Conservation (phyloP, 768 basidiomycete species). For the Tulasnella sp. region DNA sequence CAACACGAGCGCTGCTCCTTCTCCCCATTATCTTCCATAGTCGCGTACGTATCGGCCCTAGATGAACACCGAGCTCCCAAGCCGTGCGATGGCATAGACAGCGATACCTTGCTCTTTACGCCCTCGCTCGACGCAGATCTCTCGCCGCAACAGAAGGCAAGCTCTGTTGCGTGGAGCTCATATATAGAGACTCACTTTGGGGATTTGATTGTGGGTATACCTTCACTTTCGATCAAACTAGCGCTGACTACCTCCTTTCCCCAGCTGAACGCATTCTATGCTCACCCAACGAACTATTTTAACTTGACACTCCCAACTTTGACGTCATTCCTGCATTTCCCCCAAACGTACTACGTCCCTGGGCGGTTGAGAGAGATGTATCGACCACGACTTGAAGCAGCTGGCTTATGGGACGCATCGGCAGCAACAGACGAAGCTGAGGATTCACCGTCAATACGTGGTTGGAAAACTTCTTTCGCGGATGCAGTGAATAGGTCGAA, state of each 20-base stretch:
- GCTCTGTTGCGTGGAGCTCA: constrained; percentile 50
- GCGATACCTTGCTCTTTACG: constrained; percentile 25
- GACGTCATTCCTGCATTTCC: constrained; percentile 47
- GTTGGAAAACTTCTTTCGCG: constrained; percentile 24
- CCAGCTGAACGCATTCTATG: constrained; percentile 56
- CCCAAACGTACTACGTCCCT: constrained; percentile 67
- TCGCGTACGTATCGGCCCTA: constrained; percentile 52
- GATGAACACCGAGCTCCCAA: constrained; percentile 18
- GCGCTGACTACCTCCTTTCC: background rate
- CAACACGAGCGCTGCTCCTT: constrained; percentile 44
- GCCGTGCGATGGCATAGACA: constrained; percentile 19
- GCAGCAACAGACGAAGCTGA: constrained; percentile 37
- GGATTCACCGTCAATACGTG: constrained; percentile 18
- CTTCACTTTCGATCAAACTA: background rate
- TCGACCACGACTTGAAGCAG: constrained; percentile 47
- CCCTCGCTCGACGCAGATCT: constrained; percentile 39
- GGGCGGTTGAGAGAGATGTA: constrained; percentile 48
- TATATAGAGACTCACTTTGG: constrained; percentile 59
- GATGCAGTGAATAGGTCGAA: constrained; percentile 23
- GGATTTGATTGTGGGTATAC: constrained; percentile 52
- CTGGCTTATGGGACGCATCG: constrained; percentile 49
- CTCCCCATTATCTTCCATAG: constrained; percentile 48
- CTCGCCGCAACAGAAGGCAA: constrained; percentile 38
- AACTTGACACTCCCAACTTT: constrained; percentile 45
- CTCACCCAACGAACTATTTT: constrained; percentile 51